A percentile compares a stretch with the other conserved stretches of the same genome.
These are phyloP conservation scores for Wolfiporia cocos DNA, from an alignment of 1,284 basidiomycete genomes.

Conservation along the genomic window DNA sequence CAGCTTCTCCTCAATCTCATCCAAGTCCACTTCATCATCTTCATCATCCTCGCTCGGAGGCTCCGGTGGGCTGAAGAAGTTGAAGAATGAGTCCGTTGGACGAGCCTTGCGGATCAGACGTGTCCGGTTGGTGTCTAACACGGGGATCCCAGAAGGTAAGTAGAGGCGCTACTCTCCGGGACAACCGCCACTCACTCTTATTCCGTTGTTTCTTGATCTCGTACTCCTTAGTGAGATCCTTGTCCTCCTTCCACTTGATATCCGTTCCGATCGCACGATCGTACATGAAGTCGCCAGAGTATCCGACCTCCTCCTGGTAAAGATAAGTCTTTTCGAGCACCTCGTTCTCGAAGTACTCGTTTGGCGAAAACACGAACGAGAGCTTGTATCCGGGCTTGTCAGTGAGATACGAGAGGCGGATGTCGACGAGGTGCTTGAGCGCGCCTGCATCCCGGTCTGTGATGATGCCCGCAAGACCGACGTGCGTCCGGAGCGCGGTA, in stretches of 20 bases:
- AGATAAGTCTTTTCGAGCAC: slow-evolving; percentile 91
- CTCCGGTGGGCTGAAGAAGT: slow-evolving; percentile 90
- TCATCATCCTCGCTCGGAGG: slow-evolving; percentile 76
- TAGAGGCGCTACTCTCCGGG: background rate
- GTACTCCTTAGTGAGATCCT: slow-evolving; percentile 94
- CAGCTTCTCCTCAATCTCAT: slow-evolving; percentile 87
- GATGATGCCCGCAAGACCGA: slow-evolving; percentile 84
- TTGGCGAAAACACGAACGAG: slow-evolving; percentile 75
- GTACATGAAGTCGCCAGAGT: slow-evolving; percentile 93
- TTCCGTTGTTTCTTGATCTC: slow-evolving; percentile 99
- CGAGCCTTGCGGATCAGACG: slow-evolving; percentile 87
- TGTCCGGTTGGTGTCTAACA: slow-evolving; percentile 84
- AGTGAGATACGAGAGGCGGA: slow-evolving; percentile 66
- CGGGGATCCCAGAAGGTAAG: background rate
- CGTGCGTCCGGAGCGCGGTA: slow-evolving; percentile 90
- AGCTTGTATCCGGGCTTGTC: slow-evolving; percentile 90
- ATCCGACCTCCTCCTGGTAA: slow-evolving; percentile 92
- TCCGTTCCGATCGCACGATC: slow-evolving; percentile 87
- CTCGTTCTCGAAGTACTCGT: slow-evolving; percentile 87
- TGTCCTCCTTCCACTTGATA: slow-evolving; percentile 98
- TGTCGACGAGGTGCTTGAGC: slow-evolving; percentile 62
- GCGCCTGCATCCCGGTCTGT: slow-evolving; percentile 88
- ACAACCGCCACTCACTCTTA: slow-evolving; percentile 64
- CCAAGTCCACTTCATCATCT: slow-evolving; percentile 83
- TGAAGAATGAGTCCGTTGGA: slow-evolving; percentile 93